Evolutionary conservation across 306 rosid genomes (phyloP), one percentile per base, ranked within the genome.

Genomic region (Sechiopsis laciniata): DNA sequence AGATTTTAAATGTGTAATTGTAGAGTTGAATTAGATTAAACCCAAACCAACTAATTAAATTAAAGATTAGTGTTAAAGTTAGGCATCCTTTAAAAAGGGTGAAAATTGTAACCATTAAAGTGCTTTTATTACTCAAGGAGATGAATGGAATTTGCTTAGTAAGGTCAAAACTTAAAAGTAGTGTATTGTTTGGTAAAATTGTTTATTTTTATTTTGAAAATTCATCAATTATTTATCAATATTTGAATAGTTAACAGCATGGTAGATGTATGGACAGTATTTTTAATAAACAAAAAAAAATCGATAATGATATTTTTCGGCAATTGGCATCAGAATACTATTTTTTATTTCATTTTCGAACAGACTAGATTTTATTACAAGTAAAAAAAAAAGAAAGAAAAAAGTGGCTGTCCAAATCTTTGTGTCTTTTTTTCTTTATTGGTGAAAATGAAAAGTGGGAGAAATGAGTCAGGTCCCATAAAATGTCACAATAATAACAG

Each of bases 381-480:
- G 10, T 1, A n/a, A 26, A 58, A 32, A 64, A 42, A 15, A 67
- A 17, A 2, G 0, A 45, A 11, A 32, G 0, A 0, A 0, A 20
- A 12, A 46, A n/a, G 56, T 46, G 56, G 56, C 19, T 67, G 56
- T 67, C 73, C 58, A 45, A 69, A 24, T 69, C 74, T 67, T 67
- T 45, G 71, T 32, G 17, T 54, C 5, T 65, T 66, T 46, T 67
- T 66, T 46, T 46, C 21, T 67, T 67, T 67, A 22, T 15, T 15
- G 74, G 74, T 22, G 74, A 21, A 69, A 69, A 59, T 14, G 15
- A 82, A 62, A 69, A 8, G 57, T 14, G 42, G 21, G 40, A 69
- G 74, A 50, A 69, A 69, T 50, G 6, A 50, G 13, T 69, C 57
- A 50, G 57, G 57, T 69, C 74, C 74, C 57, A 69, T 69, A 14